phyloP scores from a whole-genome alignment of 192 early-diverging fungal genomes.

The Backusella tuberculispora region DNA sequence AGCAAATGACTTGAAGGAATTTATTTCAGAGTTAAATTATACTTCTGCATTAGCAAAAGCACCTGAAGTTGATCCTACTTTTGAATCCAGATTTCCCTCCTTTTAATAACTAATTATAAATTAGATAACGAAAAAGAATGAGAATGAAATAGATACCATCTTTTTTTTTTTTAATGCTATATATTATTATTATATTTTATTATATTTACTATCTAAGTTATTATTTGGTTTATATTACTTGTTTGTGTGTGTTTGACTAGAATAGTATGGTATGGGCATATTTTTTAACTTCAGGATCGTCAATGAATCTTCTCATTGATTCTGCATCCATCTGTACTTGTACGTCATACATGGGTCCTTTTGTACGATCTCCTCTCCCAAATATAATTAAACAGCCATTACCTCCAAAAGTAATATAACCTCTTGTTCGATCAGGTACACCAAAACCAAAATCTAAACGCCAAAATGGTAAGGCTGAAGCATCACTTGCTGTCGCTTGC shows the following conservation, averaged over 20 bases:
- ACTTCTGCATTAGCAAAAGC: constrained; percentile 30
- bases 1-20: constrained; percentile 33
- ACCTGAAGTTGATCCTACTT: constrained; percentile 42
- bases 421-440: constrained; percentile 31
- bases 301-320: constrained; percentile 34
- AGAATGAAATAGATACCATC: not conserved
- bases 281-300: constrained; percentile 34
- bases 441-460: constrained; percentile 31
- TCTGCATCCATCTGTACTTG: constrained; percentile 37
- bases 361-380: constrained; percentile 20
- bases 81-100: constrained; percentile 40
- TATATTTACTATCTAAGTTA: not conserved
- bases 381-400: constrained; percentile 38
- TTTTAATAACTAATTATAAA: constrained; percentile 22
- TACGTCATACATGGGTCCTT: constrained; percentile 28
- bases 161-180: not conserved
- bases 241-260: not conserved
- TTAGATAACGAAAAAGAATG: not conserved
- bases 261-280: constrained; percentile 24
- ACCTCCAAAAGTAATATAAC: constrained; percentile 38
- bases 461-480: constrained; percentile 34
- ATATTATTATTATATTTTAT: constrained; percentile 9
- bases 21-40: constrained; percentile 31
- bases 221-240: not conserved
- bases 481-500: constrained; percentile 27